A percentile compares a stretch with the other conserved stretches of the same genome.
Conservation (phyloP, 2,329 filamentous ascomycete species). For the Escovopsis weberi region DNA sequence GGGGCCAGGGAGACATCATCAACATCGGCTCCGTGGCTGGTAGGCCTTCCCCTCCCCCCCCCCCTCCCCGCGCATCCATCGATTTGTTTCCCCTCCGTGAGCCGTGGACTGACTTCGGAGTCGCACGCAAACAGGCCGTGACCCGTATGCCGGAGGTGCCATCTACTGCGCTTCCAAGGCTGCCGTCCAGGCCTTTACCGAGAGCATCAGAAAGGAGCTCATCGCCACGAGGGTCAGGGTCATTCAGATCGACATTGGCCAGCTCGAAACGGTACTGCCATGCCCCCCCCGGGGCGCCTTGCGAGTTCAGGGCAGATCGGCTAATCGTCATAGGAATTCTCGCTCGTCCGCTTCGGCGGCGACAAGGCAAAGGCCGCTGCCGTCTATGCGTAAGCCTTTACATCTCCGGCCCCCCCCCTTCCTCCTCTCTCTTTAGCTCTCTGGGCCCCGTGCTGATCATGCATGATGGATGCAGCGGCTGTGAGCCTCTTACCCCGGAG, state of each 20-base stretch:
- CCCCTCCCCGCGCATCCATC: not conserved
- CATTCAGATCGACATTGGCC: conserved; percentile 81
- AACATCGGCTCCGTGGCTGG: conserved; percentile 86
- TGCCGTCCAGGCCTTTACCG: conserved; percentile 72
- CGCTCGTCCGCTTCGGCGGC: conserved; percentile 72
- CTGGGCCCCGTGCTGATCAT: too few species aligned
- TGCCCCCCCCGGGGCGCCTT: too few species aligned
- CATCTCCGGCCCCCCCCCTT: not conserved
- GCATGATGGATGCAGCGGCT: conserved; percentile 34
- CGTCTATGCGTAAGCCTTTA: conserved; percentile 56
- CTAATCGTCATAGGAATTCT: conserved; percentile 51
- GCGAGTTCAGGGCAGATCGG: not conserved
- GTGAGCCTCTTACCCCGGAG: conserved; percentile 72
- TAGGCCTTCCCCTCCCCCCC: conserved; percentile 5
- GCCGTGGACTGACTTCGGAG: too few species aligned
- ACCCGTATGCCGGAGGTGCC: conserved; percentile 69
- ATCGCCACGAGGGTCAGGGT: conserved; percentile 67
- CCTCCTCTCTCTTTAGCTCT: too few species aligned
- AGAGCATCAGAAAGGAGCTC: conserved; percentile 68
- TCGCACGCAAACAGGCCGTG: conserved; percentile 35
- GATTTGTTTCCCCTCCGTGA: too few species aligned
- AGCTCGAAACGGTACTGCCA: conserved; percentile 62
- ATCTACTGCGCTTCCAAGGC: conserved; percentile 94
- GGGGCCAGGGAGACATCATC: conserved; percentile 82
- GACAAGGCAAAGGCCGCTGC: conserved; percentile 83